These are phyloP conservation scores for Schizonepeta tenuifolia DNA, from an alignment of 257 asterid genomes.

Conservation along the genomic window DNA sequence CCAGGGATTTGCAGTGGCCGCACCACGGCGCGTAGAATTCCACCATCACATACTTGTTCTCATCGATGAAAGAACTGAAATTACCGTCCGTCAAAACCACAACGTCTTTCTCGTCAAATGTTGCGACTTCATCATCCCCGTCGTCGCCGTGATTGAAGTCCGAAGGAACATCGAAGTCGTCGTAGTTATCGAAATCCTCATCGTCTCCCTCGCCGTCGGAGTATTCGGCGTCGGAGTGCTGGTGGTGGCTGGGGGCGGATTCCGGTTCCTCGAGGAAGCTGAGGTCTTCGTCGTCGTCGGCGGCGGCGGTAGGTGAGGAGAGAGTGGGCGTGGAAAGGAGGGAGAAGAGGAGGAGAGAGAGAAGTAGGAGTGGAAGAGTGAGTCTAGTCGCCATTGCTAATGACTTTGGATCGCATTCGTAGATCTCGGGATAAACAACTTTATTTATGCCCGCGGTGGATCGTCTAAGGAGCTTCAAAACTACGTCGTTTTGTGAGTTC, in stretches of 20 bases:
- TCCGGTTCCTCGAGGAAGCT: conserved; percentile 57
- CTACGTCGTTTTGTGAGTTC: not conserved
- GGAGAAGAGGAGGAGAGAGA: conserved; percentile 40
- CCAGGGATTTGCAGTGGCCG: conserved; percentile 83
- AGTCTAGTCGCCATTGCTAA: conserved; percentile 45
- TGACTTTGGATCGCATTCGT: conserved; percentile 23
- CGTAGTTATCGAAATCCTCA: conserved; percentile 51
- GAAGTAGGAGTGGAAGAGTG: conserved; percentile 29
- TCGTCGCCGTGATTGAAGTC: conserved; percentile 37
- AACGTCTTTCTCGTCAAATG: conserved; percentile 80
- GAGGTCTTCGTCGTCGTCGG: conserved; percentile 59
- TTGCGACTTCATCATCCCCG: conserved; percentile 40
- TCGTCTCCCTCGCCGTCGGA: conserved; percentile 49
- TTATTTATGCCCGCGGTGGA: conserved; percentile 3
- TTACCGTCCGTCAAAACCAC: conserved; percentile 71
- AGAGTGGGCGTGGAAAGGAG: conserved; percentile 38
- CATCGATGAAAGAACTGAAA: conserved; percentile 66
- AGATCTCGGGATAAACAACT: conserved; percentile 14
- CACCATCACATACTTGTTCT: conserved; percentile 83
- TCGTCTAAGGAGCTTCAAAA: not conserved
- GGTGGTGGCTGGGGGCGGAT: conserved; percentile 33
- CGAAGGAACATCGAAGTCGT: conserved; percentile 54
- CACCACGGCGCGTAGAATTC: conserved; percentile 99
- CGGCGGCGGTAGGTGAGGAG: conserved; percentile 37
- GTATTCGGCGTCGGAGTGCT: conserved; percentile 47